Conservation (phyloP, 2,329 filamentous ascomycete genomes). For the Fusarium keratoplasticum region DNA sequence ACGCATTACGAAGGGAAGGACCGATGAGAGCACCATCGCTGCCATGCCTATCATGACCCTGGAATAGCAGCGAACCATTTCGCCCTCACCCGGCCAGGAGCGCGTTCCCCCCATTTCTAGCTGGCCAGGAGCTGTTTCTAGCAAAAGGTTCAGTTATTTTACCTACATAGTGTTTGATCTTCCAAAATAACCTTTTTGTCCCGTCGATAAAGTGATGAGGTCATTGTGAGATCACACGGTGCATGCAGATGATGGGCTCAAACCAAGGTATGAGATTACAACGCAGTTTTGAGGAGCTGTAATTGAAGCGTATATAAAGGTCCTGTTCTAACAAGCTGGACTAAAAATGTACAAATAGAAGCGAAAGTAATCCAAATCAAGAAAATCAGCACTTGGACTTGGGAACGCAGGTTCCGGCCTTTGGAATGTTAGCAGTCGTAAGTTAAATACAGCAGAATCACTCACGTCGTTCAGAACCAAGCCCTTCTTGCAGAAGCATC, state of each 20-base stretch:
- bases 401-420: background rate
- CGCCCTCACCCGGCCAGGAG: background rate
- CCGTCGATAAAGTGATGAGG: background rate
- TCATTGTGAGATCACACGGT: background rate
- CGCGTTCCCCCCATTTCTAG: background rate
- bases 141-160: background rate
- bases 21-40: background rate
- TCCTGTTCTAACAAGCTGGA: background rate
- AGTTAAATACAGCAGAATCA: background rate
- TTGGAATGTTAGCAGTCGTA: background rate
- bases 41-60: background rate
- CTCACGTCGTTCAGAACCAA: background rate
- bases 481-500: conserved; percentile 5
- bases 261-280: background rate
- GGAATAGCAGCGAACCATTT: background rate
- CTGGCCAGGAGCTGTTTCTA: background rate
- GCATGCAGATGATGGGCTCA: background rate
- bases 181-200: background rate
- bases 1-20: background rate
- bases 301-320: background rate
- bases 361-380: background rate
- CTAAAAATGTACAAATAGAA: background rate
- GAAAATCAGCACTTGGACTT: background rate
- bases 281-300: background rate
- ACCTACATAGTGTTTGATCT: background rate